phyloP scores from a whole-genome alignment of 1,284 basidiomycete species.

The Irpex sp. region DNA sequence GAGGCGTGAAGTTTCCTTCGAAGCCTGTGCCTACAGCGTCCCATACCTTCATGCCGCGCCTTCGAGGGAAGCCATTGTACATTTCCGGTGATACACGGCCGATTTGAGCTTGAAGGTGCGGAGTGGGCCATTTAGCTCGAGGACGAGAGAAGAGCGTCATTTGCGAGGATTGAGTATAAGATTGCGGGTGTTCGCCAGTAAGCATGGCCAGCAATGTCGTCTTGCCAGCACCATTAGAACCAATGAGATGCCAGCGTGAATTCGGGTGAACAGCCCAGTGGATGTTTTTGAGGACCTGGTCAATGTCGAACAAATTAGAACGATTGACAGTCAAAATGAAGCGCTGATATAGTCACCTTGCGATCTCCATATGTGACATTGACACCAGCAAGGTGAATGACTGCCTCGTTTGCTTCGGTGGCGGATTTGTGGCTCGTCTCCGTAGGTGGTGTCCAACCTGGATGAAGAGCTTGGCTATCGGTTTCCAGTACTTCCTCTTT shows the following conservation, averaged over 20 bases:
- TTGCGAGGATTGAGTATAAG: conserved; percentile 68
- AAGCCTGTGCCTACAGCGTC: conserved; percentile 86
- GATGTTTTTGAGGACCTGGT: conserved; percentile 69
- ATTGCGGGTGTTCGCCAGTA: conserved; percentile 93
- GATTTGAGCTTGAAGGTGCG: conserved; percentile 52
- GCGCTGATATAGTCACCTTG: conserved; percentile 38
- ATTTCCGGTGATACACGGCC: conserved; percentile 90
- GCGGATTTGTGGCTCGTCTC: not conserved
- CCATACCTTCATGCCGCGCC: conserved; percentile 65
- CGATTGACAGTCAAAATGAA: not conserved
- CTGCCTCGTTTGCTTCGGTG: conserved; percentile 26
- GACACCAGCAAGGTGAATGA: conserved; percentile 64
- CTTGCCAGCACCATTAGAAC: conserved; percentile 91
- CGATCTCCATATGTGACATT: conserved; percentile 71
- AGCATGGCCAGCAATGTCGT: conserved; percentile 92
- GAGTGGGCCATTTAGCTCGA: conserved; percentile 60
- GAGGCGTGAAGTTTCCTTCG: conserved; percentile 69
- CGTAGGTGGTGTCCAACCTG: not conserved
- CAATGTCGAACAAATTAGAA: not conserved
- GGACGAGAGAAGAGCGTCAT: conserved; percentile 73
- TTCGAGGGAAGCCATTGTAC: conserved; percentile 85
- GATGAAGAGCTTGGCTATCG: not conserved
- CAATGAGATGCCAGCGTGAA: conserved; percentile 85
- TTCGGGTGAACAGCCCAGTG: conserved; percentile 79
- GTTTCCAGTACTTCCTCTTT: conserved; percentile 21